phyloP scores from a whole-genome alignment of 1,284 basidiomycete species.

The Pseudozyma hubeiensis region DNA sequence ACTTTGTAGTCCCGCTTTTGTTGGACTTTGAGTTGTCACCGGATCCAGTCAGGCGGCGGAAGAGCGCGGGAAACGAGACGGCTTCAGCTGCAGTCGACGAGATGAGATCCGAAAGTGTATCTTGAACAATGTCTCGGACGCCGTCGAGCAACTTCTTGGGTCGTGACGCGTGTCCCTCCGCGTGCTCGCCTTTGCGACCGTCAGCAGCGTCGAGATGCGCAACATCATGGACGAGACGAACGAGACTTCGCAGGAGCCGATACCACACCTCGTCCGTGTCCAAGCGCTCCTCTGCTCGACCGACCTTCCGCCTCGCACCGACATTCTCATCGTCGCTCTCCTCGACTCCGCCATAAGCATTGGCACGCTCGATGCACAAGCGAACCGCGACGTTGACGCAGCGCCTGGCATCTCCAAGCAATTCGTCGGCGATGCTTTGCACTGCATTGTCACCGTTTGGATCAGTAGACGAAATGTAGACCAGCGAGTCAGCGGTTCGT shows the following conservation, averaged over 20 bases:
- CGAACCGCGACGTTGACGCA: slow-evolving; percentile 52
- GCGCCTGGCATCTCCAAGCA: slow-evolving; percentile 29
- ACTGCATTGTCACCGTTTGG: neutral
- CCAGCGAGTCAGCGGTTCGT: slow-evolving; percentile 55
- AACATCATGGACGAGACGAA: slow-evolving; percentile 77
- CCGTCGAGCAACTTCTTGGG: slow-evolving; percentile 27
- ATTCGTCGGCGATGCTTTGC: slow-evolving; percentile 10
- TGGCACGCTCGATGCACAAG: slow-evolving; percentile 42
- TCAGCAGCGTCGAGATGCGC: slow-evolving; percentile 12
- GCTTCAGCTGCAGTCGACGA: slow-evolving; percentile 83
- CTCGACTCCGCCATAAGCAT: slow-evolving; percentile 30
- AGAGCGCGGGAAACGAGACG: slow-evolving; percentile 88
- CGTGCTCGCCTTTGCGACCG: neutral
- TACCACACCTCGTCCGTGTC: slow-evolving; percentile 91
- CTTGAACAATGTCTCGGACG: slow-evolving; percentile 78
- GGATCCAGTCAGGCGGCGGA: slow-evolving; percentile 79
- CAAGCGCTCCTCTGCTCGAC: slow-evolving; percentile 3
- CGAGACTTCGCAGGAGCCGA: slow-evolving; percentile 81
- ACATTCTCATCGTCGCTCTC: slow-evolving; percentile 45
- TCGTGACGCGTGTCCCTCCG: neutral
- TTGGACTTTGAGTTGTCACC: slow-evolving; percentile 68
- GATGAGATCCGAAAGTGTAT: slow-evolving; percentile 85
- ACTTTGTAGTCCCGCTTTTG: slow-evolving; percentile 35
- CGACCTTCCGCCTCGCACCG: neutral
- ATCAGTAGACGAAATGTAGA: slow-evolving; percentile 13